Base-by-base conservation (phyloP, 345 rosid genomes). In the Hibiscus mutabilis region DNA sequence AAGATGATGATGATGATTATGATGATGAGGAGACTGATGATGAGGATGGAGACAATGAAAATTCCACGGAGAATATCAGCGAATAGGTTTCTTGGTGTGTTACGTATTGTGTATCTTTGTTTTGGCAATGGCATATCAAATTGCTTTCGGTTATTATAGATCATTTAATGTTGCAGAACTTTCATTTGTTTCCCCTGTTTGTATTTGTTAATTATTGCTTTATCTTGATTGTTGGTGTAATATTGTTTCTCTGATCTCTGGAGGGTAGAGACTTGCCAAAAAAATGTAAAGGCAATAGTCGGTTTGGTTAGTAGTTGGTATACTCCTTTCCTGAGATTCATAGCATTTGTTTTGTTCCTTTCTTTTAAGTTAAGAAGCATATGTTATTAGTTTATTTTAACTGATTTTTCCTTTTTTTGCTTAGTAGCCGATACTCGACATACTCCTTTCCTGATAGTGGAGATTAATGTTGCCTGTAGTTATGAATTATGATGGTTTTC, bases 31-130 rank as follows among this genome's bases (percentile, higher is more conserved):
- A 42, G 60, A 71, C 42, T 57, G 74, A 71, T 27, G 74, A 44
- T 14, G 74, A 42, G 5, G 55, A 44, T 0, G 56, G 25, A 2
- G 37, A 60, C 14, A 27, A 60, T 60, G 68, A 12, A 27, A 21
- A 47, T 40, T 90, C 97, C 44, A 77, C 79, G 29, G 89, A 79
- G 66, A 84, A 86, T 81, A 84, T 80, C 70, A 89, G 90, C 73
- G 90, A 83, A 49, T 87, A 69, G 75, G 53, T 72, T 71, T 13
- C 27, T 46, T 25, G 74, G 27, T 60, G 35, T 71, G 13, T 40
- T 42, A 24, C 74, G 46, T 42, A 9, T 71, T 44, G 22, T 22
- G 24, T 35, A 55, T 69, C 44, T 71, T 46, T 21, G 49, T 71
- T 24, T n/a, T 44, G 40, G 12, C 69, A n/a, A 61, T 44, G 40